Percentiles rank a stretch among this genome's conserved stretches.
Conservation (phyloP, 139 green algal species). For the Picochlorum sp. region DNA sequence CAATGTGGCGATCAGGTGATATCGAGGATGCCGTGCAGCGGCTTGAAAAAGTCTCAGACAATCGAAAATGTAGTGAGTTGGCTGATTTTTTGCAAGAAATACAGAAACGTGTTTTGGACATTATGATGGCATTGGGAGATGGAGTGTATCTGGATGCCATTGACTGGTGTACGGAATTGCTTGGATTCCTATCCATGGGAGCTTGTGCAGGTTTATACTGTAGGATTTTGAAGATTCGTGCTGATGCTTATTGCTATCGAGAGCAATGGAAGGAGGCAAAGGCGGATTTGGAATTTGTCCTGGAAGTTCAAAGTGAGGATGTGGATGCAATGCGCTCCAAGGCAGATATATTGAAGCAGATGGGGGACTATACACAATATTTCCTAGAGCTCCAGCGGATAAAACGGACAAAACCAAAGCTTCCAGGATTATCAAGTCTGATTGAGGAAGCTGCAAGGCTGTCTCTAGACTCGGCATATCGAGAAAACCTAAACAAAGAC, state of each 20-base stretch:
- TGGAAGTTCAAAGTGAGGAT: slow-evolving; percentile 4
- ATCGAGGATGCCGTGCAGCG: neutral
- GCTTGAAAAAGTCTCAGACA: slow-evolving; percentile 7
- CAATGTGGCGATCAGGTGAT: slow-evolving; percentile 16
- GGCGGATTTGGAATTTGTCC: slow-evolving; percentile 6
- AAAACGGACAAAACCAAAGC: slow-evolving; percentile 5
- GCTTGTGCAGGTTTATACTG: slow-evolving; percentile 17
- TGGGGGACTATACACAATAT: slow-evolving; percentile 4
- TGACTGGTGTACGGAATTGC: slow-evolving; percentile 1
- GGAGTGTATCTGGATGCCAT: neutral
- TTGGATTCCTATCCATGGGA: slow-evolving; percentile 5
- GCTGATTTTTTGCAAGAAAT: neutral
- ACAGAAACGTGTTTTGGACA: neutral
- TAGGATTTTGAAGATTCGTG: slow-evolving; percentile 6
- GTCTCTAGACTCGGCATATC: neutral
- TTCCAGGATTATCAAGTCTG: slow-evolving; percentile 15
- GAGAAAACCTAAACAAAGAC: neutral
- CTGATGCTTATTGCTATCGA: neutral
- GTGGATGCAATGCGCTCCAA: slow-evolving; percentile 4
- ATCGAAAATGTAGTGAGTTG: slow-evolving; percentile 2
- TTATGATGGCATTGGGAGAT: slow-evolving; percentile 1
- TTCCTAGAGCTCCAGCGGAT: slow-evolving; percentile 30
- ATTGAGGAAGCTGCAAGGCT: slow-evolving; percentile 25
- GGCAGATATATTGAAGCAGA: slow-evolving; percentile 11
- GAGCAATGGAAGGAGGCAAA: neutral